A percentile compares a stretch with the other conserved stretches of the same genome.
These are phyloP conservation scores for Podila clonocystis DNA, from an alignment of 192 early-diverging fungal species.

Conservation along the genomic window DNA sequence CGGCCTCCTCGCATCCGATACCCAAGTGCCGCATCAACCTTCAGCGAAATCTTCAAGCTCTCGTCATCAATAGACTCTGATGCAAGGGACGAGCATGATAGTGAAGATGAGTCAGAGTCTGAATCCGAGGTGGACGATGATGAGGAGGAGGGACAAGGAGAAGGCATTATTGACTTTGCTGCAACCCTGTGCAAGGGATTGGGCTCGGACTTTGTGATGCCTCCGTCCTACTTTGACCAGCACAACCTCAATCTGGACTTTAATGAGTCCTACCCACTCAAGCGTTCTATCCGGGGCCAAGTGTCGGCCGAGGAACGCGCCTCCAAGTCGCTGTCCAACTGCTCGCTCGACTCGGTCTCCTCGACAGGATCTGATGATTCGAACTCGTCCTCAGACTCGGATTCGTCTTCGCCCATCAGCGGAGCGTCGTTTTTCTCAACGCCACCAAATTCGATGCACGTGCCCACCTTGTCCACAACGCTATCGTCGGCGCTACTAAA, in stretches of 20 bases:
- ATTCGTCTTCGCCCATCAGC: conserved; percentile 30
- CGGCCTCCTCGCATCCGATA: neutral
- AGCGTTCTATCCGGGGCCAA: neutral
- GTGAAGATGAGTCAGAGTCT: too few species aligned
- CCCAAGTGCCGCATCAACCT: conserved; percentile 1
- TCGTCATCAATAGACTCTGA: neutral
- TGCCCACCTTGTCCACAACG: neutral
- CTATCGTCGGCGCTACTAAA: conserved; percentile 4
- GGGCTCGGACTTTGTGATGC: conserved; percentile 21
- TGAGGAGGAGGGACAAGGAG: neutral
- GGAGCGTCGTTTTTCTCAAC: conserved; percentile 38
- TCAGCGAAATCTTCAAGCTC: neutral
- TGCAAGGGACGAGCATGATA: neutral
- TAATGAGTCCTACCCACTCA: conserved; percentile 10
- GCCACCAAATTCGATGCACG: neutral
- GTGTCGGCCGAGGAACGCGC: neutral
- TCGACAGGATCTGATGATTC: conserved; percentile 8
- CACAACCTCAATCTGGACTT: conserved; percentile 12
- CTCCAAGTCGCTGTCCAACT: conserved; percentile 14
- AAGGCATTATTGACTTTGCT: conserved; percentile 10
- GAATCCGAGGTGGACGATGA: too few species aligned
- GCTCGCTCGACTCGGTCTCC: conserved; percentile 18
- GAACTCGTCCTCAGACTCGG: conserved; percentile 8
- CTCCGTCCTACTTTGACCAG: conserved; percentile 27
- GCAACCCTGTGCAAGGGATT: conserved; percentile 6